These are phyloP conservation scores for Phyllosticta citriasiana DNA, from an alignment of 2,329 filamentous ascomycete species.

Conservation along the genomic window DNA sequence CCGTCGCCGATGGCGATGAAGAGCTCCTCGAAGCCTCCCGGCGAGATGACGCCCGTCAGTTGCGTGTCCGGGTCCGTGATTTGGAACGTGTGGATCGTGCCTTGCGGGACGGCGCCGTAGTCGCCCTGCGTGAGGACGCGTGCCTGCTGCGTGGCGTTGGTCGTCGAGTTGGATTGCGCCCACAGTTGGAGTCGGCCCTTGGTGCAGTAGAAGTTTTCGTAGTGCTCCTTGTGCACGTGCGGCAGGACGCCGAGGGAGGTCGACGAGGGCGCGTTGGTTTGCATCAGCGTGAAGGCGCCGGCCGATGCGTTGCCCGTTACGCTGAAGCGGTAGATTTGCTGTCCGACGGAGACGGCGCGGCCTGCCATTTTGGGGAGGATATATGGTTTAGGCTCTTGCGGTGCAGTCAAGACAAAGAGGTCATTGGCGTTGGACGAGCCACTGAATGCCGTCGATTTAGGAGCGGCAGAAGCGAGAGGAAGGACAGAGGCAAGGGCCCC, in stretches of 20 bases:
- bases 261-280: slow-evolving; percentile 32
- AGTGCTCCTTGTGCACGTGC: slow-evolving; percentile 33
- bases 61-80: slow-evolving; percentile 39
- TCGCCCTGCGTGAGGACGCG: slow-evolving; percentile 36
- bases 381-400: slow-evolving; percentile 26
- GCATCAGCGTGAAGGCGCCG: slow-evolving; percentile 36
- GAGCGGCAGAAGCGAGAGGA: background rate
- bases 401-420: slow-evolving; percentile 19
- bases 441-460: background rate
- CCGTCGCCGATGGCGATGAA: slow-evolving; percentile 31
- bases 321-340: slow-evolving; percentile 33
- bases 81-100: slow-evolving; percentile 41
- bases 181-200: slow-evolving; percentile 39
- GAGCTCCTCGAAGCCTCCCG: slow-evolving; percentile 40
- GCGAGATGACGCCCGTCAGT: slow-evolving; percentile 36
- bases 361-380: slow-evolving; percentile 26
- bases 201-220: slow-evolving; percentile 39
- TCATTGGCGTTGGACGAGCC: background rate
- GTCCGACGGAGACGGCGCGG: slow-evolving; percentile 25
- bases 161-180: slow-evolving; percentile 26
- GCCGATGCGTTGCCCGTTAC: slow-evolving; percentile 37
- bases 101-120: slow-evolving; percentile 36
- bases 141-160: slow-evolving; percentile 19
- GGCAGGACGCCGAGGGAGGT: slow-evolving; percentile 32
- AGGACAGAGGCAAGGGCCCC: background rate